These are phyloP conservation scores for Mycena chlorophos DNA, from an alignment of 768 basidiomycete genomes.

Conservation along the genomic window DNA sequence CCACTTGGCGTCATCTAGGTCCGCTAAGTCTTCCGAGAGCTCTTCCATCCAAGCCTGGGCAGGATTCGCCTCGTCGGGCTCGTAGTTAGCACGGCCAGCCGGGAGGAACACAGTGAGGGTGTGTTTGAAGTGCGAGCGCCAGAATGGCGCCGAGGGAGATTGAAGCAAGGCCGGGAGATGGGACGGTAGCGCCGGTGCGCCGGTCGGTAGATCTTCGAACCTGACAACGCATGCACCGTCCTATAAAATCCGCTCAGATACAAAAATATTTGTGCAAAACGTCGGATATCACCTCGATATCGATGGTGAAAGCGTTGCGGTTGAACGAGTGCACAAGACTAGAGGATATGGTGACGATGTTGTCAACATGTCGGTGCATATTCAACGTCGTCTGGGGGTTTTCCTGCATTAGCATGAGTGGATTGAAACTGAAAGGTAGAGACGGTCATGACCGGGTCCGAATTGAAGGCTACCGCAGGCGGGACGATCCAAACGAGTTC, in stretches of 20 bases:
- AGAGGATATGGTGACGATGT: conserved; percentile 1
- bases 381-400: background rate
- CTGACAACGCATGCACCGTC: background rate
- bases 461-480: background rate
- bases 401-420: background rate
- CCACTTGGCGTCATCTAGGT: conserved; percentile 4
- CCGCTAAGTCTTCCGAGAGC: background rate
- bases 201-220: conserved; percentile 3
- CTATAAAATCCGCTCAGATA: background rate
- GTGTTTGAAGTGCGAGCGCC: conserved; percentile 4
- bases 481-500: background rate
- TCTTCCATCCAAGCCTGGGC: conserved; percentile 4
- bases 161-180: background rate
- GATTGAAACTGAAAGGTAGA: background rate
- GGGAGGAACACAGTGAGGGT: background rate
- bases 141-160: conserved; percentile 4
- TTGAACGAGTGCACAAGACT: background rate
- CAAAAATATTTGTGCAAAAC: background rate
- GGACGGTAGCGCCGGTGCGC: background rate
- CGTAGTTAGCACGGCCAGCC: no score
- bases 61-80: background rate
- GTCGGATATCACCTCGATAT: conserved; percentile 1
- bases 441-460: background rate
- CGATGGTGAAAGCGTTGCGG: conserved; percentile 3
- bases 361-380: background rate